Conservation (phyloP, 495 filamentous ascomycete genomes). For the Podospora pseudoanserina region DNA sequence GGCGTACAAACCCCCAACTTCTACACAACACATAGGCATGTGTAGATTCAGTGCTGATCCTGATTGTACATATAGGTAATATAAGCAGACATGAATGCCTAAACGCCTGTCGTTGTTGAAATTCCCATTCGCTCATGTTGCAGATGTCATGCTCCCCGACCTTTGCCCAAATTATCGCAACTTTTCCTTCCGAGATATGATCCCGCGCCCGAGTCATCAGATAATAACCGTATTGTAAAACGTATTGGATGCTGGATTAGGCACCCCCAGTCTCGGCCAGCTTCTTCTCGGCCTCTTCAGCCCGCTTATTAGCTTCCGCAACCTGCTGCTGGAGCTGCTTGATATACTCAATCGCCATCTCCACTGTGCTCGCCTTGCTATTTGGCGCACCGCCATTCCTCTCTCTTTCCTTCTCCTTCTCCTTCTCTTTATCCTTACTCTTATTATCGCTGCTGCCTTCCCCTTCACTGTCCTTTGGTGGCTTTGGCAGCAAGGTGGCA, state of each 20-base stretch:
- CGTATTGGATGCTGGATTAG: background rate
- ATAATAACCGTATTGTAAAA: background rate
- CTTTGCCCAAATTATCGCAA: background rate
- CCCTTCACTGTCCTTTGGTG: constrained; percentile 40
- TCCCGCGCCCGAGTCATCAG: background rate
- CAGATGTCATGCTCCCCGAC: background rate
- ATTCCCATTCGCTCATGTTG: background rate
- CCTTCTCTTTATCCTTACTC: constrained; percentile 37
- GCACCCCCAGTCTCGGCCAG: constrained; percentile 31
- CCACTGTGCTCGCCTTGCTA: constrained; percentile 94
- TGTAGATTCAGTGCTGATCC: background rate
- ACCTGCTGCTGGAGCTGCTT: constrained; percentile 74
- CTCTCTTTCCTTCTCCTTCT: constrained; percentile 11
- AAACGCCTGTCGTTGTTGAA: background rate
- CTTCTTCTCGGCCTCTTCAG: constrained; percentile 62
- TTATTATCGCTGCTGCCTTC: constrained; percentile 29
- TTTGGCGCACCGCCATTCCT: constrained; percentile 49
- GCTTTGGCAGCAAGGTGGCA: constrained; percentile 68
- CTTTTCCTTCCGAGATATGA: background rate
- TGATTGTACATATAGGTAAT: background rate
- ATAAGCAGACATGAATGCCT: background rate
- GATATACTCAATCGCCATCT: constrained; percentile 94
- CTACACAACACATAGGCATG: background rate
- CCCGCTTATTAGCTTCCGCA: constrained; percentile 59
- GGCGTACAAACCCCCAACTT: background rate